Evolutionary conservation across 257 asterid species (phyloP).

Genomic region (Plantago elongata): DNA sequence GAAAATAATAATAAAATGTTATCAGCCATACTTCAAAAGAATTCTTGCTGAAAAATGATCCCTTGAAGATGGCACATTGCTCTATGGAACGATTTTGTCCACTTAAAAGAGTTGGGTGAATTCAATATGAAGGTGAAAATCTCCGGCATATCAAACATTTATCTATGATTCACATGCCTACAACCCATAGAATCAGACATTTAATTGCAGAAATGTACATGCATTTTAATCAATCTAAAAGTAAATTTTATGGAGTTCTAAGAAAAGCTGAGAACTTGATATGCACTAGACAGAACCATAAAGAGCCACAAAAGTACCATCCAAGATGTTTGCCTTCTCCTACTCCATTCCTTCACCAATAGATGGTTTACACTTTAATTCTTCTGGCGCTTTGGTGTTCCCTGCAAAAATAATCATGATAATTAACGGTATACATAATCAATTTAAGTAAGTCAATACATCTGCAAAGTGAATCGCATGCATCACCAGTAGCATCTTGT

Average conservation of each 20-base stretch:
- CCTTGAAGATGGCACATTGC: no score
- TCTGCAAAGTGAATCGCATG: not conserved
- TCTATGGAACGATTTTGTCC: no score
- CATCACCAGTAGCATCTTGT: not conserved
- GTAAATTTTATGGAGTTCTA: conserved; percentile 2
- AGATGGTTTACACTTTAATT: conserved; percentile 21
- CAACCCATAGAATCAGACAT: conserved; percentile 13
- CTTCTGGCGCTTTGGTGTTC: conserved; percentile 46
- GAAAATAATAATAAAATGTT: no score
- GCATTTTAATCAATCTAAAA: not conserved
- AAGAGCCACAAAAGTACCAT: conserved; percentile 15
- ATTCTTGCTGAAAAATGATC: no score
- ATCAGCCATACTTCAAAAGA: no score
- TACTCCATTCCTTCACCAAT: not conserved
- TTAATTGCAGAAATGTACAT: not conserved
- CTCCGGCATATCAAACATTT: no score
- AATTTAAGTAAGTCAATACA: not conserved
- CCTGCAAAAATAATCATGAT: conserved; percentile 23
- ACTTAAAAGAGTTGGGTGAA: no score
- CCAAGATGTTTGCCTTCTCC: conserved; percentile 9
- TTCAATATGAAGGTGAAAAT: no score
- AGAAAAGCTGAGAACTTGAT: conserved; percentile 25
- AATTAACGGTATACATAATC: not conserved
- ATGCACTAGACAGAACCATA: conserved; percentile 26
- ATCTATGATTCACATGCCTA: no score